phyloP scores from a whole-genome alignment of 139 green algal genomes.

The Coelastrella sp. region DNA sequence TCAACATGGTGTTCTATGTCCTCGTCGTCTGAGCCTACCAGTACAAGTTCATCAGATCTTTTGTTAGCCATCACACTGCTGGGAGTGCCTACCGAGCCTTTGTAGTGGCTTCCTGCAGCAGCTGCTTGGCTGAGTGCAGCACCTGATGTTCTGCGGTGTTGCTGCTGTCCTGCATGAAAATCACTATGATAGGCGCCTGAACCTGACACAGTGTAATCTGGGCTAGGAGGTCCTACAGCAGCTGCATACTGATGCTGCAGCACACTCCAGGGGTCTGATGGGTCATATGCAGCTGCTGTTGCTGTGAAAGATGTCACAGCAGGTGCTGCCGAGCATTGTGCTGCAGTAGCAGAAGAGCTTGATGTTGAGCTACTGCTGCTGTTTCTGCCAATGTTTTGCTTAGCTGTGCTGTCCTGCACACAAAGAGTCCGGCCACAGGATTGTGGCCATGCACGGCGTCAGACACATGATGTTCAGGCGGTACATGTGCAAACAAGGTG shows the following conservation, averaged over 20 bases:
- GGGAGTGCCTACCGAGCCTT: too few species aligned
- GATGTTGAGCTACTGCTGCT: too few species aligned
- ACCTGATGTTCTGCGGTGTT: neutral
- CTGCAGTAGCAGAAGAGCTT: too few species aligned
- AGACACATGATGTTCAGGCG: too few species aligned
- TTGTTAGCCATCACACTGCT: neutral
- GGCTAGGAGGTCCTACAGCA: constrained; percentile 7
- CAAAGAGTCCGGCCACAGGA: too few species aligned
- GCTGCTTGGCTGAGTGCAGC: neutral
- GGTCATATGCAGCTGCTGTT: neutral
- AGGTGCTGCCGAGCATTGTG: too few species aligned
- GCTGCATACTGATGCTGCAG: constrained; percentile 27
- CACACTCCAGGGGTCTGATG: constrained; percentile 16
- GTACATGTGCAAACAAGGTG: too few species aligned
- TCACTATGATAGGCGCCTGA: too few species aligned
- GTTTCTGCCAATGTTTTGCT: too few species aligned
- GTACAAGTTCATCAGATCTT: constrained; percentile 1
- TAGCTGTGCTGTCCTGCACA: too few species aligned
- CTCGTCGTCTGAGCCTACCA: constrained; percentile 8
- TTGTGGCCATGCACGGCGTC: too few species aligned
- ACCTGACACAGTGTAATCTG: neutral
- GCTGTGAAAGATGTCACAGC: too few species aligned
- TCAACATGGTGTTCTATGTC: neutral
- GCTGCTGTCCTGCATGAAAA: neutral
- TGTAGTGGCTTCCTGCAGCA: constrained; percentile 1